Evolutionary conservation across 139 green algal genomes (phyloP).

Genomic region (Axilococcus clingmanii): DNA sequence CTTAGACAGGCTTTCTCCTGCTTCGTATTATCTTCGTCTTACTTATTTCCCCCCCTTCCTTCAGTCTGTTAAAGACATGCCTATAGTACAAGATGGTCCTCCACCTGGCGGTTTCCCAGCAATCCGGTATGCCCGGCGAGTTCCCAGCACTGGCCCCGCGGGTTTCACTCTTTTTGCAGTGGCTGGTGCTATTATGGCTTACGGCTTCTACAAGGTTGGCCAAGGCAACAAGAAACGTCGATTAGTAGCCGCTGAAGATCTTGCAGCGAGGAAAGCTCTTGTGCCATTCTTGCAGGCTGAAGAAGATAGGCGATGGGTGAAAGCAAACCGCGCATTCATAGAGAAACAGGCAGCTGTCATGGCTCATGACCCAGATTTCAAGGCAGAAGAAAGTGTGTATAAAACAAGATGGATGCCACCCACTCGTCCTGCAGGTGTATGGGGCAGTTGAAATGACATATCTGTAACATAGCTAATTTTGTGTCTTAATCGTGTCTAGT

Average conservation of each 20-base stretch:
- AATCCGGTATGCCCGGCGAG: conserved; percentile 71
- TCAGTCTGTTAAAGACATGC: conserved; percentile 86
- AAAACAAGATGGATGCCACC: conserved; percentile 52
- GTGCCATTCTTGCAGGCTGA: conserved; percentile 68
- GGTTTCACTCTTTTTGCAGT: conserved; percentile 80
- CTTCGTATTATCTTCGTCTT: neutral
- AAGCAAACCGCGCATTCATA: conserved; percentile 21
- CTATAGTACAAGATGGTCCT: conserved; percentile 76
- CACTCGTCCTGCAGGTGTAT: conserved; percentile 31
- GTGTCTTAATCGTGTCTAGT: too few species aligned
- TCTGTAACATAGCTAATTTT: too few species aligned
- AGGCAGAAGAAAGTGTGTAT: conserved; percentile 39
- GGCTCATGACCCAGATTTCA: neutral
- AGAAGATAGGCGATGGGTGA: conserved; percentile 58
- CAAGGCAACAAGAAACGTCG: conserved; percentile 39
- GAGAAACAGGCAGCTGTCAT: conserved; percentile 45
- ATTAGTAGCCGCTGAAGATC: conserved; percentile 36
- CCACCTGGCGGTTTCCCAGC: conserved; percentile 82
- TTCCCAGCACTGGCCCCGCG: conserved; percentile 77
- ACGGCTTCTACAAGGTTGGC: conserved; percentile 76
- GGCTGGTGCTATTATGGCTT: conserved; percentile 62
- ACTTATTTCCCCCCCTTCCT: neutral
- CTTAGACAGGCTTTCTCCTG: neutral
- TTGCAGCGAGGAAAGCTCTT: conserved; percentile 30
- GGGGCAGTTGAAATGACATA: conserved; percentile 8